A percentile compares a stretch with the other conserved stretches of the same genome.
These are phyloP conservation scores for Penicillium sp. DNA, from an alignment of 2,329 filamentous ascomycete genomes.

Conservation along the genomic window DNA sequence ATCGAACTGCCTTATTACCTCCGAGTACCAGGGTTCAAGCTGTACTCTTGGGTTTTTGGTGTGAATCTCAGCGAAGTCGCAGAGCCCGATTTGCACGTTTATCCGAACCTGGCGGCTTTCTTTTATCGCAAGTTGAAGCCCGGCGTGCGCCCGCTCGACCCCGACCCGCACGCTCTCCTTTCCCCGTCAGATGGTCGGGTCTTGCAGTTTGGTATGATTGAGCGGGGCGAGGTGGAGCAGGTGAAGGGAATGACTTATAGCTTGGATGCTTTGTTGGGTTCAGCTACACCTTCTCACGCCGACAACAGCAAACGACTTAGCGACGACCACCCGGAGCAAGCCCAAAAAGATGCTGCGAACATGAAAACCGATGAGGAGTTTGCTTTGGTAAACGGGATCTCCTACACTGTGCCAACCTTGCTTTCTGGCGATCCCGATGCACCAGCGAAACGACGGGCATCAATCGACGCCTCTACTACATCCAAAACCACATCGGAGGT, in stretches of 20 bases:
- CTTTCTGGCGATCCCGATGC: constrained; percentile 65
- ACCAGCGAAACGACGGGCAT: constrained; percentile 49
- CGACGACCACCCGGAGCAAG: constrained; percentile 33
- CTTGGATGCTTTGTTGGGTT: constrained; percentile 84
- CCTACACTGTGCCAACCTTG: constrained; percentile 85
- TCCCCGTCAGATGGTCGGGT: constrained; percentile 89
- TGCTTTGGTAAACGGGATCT: constrained; percentile 89
- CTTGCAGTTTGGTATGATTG: constrained; percentile 87
- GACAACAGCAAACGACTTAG: constrained; percentile 38
- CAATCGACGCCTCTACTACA: constrained; percentile 71
- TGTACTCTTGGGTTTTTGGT: constrained; percentile 90
- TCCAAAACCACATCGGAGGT: constrained; percentile 72
- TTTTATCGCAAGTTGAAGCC: constrained; percentile 96
- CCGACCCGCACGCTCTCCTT: constrained; percentile 74
- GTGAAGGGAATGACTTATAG: constrained; percentile 99
- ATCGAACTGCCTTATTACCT: constrained; percentile 83
- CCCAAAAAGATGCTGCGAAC: constrained; percentile 56
- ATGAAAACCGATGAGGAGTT: constrained; percentile 88
- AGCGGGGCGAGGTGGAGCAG: constrained; percentile 93
- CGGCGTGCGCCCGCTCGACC: constrained; percentile 79
- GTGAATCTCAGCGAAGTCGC: constrained; percentile 84
- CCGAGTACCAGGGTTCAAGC: constrained; percentile 83
- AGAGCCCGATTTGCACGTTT: constrained; percentile 83
- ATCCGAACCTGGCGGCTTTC: constrained; percentile 91
- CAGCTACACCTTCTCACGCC: constrained; percentile 49